phyloP scores from a whole-genome alignment of 768 basidiomycete genomes.

The Pleurotus ostreatus region DNA sequence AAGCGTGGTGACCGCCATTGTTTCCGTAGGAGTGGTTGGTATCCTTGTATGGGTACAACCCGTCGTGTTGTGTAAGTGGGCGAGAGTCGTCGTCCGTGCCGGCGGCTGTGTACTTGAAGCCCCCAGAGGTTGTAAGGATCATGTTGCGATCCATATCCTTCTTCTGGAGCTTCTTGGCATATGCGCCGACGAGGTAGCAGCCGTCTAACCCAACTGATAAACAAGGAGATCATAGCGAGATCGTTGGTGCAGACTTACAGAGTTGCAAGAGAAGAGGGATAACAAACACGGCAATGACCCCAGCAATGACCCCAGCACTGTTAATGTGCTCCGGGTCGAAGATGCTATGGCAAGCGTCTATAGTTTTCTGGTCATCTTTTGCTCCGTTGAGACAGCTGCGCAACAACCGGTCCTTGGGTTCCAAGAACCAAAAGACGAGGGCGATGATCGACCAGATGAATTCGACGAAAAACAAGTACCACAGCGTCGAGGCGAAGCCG shows the following conservation, averaged over 20 bases:
- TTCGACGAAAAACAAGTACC: conserved; percentile 24
- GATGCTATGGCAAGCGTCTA: conserved; percentile 26
- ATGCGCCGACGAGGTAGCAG: conserved; percentile 32
- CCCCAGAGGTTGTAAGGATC: conserved; percentile 7
- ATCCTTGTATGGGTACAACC: conserved; percentile 29
- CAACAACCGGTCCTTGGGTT: conserved; percentile 18
- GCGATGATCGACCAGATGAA: conserved; percentile 24
- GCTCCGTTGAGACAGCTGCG: conserved; percentile 26
- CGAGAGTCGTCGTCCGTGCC: conserved; percentile 23
- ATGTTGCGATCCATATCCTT: conserved; percentile 19
- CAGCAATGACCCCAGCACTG: conserved; percentile 20
- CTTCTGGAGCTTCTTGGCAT: conserved; percentile 29
- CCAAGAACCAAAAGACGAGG: conserved; percentile 28
- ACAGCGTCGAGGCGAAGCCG: conserved; percentile 28
- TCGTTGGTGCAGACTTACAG: conserved; percentile 24
- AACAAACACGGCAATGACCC: conserved; percentile 26
- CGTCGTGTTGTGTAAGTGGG: conserved; percentile 22
- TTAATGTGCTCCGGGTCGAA: conserved; percentile 16
- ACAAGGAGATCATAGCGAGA: background rate
- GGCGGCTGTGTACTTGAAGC: conserved; percentile 20
- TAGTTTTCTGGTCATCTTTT: conserved; percentile 16
- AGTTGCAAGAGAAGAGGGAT: conserved; percentile 33
- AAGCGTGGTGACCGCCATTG: conserved; percentile 4
- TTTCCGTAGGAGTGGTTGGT: conserved; percentile 24
- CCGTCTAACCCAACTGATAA: conserved; percentile 25